A percentile compares a stretch with the other conserved stretches of the same genome.
phyloP scores from a whole-genome alignment of 1,284 basidiomycete genomes.

The Veloporphyrellus conicus region DNA sequence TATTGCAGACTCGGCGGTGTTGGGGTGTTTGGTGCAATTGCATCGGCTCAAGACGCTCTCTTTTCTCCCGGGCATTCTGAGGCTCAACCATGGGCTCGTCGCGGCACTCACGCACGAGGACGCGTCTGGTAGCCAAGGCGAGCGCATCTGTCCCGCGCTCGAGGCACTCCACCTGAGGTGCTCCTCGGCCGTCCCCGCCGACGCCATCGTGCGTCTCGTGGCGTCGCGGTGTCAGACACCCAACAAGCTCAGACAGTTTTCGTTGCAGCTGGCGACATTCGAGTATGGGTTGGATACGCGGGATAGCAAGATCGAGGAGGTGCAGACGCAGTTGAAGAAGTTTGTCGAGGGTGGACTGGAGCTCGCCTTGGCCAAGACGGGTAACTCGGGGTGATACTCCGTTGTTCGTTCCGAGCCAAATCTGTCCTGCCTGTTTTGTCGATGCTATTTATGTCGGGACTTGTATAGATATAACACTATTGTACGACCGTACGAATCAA shows the following conservation, averaged over 20 bases:
- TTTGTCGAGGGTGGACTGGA: neutral
- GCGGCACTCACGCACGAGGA: conserved; percentile 15
- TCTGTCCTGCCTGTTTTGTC: no score
- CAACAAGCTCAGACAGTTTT: conserved; percentile 19
- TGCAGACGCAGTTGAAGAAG: conserved; percentile 9
- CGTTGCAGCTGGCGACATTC: conserved; percentile 27
- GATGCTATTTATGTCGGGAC: no score
- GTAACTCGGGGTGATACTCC: neutral
- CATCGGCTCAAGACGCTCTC: conserved; percentile 17
- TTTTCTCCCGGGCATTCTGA: conserved; percentile 26
- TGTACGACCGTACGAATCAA: no score
- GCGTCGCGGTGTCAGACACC: conserved; percentile 19
- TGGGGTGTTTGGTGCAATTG: conserved; percentile 25
- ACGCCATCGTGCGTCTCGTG: conserved; percentile 25
- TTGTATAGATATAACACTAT: no score
- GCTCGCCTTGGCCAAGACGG: neutral
- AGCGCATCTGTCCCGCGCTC: conserved; percentile 24
- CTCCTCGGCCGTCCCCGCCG: conserved; percentile 23
- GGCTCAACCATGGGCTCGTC: conserved; percentile 31
- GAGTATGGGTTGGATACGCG: conserved; percentile 30
- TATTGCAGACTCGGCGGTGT: conserved; percentile 18
- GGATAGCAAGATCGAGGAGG: conserved; percentile 24
- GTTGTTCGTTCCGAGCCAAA: no score
- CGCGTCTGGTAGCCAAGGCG: neutral
- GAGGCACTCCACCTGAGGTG: conserved; percentile 28